A percentile compares a stretch with the other conserved stretches of the same genome.
phyloP scores from a whole-genome alignment of 2,329 filamentous ascomycete genomes.

The Apiospora pterosperma region DNA sequence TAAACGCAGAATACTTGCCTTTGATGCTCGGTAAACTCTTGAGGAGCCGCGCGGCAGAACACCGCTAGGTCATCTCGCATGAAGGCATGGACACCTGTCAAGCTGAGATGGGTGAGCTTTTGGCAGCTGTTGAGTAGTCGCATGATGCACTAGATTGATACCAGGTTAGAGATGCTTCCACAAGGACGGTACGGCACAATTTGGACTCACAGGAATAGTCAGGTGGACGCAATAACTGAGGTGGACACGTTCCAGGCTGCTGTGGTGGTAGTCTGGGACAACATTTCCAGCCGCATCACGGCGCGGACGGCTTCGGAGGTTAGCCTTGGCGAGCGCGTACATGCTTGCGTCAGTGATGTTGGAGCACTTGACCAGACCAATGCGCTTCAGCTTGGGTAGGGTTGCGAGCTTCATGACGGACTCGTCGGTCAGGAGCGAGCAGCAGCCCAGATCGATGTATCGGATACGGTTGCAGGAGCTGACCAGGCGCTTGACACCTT shows the following conservation, averaged over 20 bases:
- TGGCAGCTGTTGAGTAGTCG: conserved; percentile 86
- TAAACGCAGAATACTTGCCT: conserved; percentile 97
- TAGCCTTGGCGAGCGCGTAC: conserved; percentile 72
- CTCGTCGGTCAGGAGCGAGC: conserved; percentile 78
- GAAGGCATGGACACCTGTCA: conserved; percentile 92
- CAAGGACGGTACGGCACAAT: not conserved
- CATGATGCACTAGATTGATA: conserved; percentile 70
- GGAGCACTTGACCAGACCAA: conserved; percentile 91
- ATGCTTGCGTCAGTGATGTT: conserved; percentile 90
- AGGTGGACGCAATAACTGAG: conserved; percentile 90
- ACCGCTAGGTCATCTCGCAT: conserved; percentile 77
- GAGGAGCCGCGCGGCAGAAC: conserved; percentile 83
- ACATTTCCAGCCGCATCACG: conserved; percentile 45
- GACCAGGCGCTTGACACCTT: conserved; percentile 80
- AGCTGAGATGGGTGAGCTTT: conserved; percentile 86
- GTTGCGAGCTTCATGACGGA: conserved; percentile 82
- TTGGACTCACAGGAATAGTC: conserved; percentile 66
- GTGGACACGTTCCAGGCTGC: conserved; percentile 87
- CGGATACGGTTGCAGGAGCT: conserved; percentile 87
- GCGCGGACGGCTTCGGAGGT: conserved; percentile 47
- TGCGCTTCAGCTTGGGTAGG: conserved; percentile 89
- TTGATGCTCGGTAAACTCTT: conserved; percentile 95
- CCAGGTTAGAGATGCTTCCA: not conserved
- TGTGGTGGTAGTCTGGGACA: conserved; percentile 51
- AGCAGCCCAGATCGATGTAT: conserved; percentile 98